Evolutionary conservation across 2,329 filamentous ascomycete species (phyloP).

Genomic region (Penicillium hesseltinei): DNA sequence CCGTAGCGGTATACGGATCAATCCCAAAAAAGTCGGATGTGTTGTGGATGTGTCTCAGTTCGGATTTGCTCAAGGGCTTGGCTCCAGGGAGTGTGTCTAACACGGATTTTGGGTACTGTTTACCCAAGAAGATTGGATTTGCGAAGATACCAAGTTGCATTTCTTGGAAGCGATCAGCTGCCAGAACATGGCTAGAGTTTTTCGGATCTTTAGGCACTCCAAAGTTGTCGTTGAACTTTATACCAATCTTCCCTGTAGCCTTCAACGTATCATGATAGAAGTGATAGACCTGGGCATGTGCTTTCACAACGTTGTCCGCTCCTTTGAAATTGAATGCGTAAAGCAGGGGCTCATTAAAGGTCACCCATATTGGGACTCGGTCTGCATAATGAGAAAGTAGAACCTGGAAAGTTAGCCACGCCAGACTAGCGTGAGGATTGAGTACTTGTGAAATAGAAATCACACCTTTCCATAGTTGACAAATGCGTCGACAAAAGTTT

Average conservation of each 20-base stretch:
- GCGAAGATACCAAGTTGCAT: conserved; percentile 44
- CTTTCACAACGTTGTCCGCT: conserved; percentile 51
- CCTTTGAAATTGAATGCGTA: conserved; percentile 47
- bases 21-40: conserved; percentile 58
- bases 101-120: conserved; percentile 45
- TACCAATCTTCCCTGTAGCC: conserved; percentile 43
- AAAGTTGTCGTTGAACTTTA: conserved; percentile 53
- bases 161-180: conserved; percentile 34
- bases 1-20: conserved; percentile 58
- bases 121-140: conserved; percentile 45
- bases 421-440: background rate
- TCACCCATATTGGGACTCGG: conserved; percentile 43
- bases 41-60: conserved; percentile 52
- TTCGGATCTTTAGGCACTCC: conserved; percentile 47
- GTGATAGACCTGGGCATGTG: conserved; percentile 38
- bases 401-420: conserved; percentile 12
- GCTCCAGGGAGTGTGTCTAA: conserved; percentile 48
- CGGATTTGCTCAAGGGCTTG: conserved; percentile 45
- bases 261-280: conserved; percentile 44
- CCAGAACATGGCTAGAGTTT: conserved; percentile 26
- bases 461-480: conserved; percentile 39
- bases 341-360: conserved; percentile 43
- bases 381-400: conserved; percentile 41
- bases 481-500: conserved; percentile 43
- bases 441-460: too few species aligned